Base-by-base conservation (phyloP, 371 early-diverging fungal species). In the Lichtheimia corymbifera region DNA sequence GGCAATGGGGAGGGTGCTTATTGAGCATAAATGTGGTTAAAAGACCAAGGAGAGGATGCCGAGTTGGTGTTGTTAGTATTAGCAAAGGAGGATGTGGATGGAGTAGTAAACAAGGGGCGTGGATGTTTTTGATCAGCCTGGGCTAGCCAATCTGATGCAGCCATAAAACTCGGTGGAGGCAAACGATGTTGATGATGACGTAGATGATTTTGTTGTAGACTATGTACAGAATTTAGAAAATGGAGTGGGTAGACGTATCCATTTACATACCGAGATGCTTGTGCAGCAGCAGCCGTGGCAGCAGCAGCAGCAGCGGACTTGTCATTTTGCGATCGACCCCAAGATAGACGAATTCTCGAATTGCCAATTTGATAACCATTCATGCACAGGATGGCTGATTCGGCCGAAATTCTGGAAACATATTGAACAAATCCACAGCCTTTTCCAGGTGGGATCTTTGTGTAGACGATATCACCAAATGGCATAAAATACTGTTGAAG, bases 351-450 rank as follows among this genome's bases (percentile, higher is more conserved):
- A 30, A 94, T 88, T 40, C 91, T 87, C 2, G 92, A 91, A 24
- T 79, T 80, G 13, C 93, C 93, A 61, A 95, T 87, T 53, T 87
- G 79, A 66, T 84, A 87, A 7, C 93, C 93, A 66, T 93, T 91
- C 88, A 97, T 87, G 63, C 91, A 86, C 45, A 77, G 73, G 65
- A 97, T 91, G 12, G 97, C 96, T 59, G 86, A 68, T 68, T 95
- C 95, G 11, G 97, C 97, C 53, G 87, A 77, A 18, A 83, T 83
- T 9, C 94, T 80, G 63, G 88, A 84, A 14, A 84, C 85, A 70
- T 83, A 97, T 56, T 92, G 92, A 18, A 97, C 94, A 80, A 95
- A 97, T 1, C 95, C 97, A 72, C 96, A 97, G 3, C 92, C 91
- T 68, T 93, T 94, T 51, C 91, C 91, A 15, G 89, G 90, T 27